Percentiles rank a stretch among this genome's conserved stretches.
Evolutionary conservation across 805 yeast genomes (phyloP).

Genomic region (Lachancea thermotolerans): DNA sequence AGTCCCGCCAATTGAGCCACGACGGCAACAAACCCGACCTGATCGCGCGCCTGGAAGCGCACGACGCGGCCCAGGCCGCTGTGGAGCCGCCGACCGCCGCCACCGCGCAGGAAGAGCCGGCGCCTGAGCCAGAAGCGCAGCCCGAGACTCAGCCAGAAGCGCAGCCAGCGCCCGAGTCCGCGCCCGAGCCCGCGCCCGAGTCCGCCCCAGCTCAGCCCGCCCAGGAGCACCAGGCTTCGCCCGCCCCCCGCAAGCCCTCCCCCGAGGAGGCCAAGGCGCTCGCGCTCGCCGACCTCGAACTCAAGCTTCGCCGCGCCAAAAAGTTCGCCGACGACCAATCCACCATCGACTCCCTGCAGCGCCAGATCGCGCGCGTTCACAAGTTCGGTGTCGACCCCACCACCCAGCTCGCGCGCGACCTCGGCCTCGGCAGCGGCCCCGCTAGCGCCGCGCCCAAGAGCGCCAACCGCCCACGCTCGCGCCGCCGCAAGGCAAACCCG

Average conservation of each 20-base stretch:
- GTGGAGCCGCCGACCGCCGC: slow-evolving; percentile 6
- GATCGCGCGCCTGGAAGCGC: slow-evolving; percentile 48
- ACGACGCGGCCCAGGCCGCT: slow-evolving; percentile 13
- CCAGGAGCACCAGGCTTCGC: slow-evolving; percentile 4
- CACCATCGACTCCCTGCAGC: slow-evolving; percentile 54
- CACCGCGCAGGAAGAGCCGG: slow-evolving; percentile 5
- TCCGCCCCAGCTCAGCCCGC: neutral
- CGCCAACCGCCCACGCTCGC: neutral
- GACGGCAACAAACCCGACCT: slow-evolving; percentile 80
- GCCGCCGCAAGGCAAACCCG: slow-evolving; percentile 2
- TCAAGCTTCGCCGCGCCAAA: slow-evolving; percentile 63
- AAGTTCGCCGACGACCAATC: slow-evolving; percentile 67
- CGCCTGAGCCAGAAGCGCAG: too few species aligned
- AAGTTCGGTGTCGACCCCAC: slow-evolving; percentile 76
- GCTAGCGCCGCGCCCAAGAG: neutral
- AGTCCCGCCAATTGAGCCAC: slow-evolving; percentile 55
- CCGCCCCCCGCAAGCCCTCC: slow-evolving; percentile 25
- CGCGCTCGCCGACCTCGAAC: slow-evolving; percentile 60
- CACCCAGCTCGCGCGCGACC: slow-evolving; percentile 59
- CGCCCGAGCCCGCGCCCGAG: slow-evolving; percentile 7
- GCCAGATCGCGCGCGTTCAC: slow-evolving; percentile 45
- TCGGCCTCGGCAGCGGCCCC: slow-evolving; percentile 44
- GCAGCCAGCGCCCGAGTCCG: slow-evolving; percentile 3
- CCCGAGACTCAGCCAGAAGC: too few species aligned
- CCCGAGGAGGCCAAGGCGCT: slow-evolving; percentile 66